Evolutionary conservation across 805 yeast genomes (phyloP), one percentile per base, ranked within the genome.

Genomic region (Scheffersomyces amazonensis): DNA sequence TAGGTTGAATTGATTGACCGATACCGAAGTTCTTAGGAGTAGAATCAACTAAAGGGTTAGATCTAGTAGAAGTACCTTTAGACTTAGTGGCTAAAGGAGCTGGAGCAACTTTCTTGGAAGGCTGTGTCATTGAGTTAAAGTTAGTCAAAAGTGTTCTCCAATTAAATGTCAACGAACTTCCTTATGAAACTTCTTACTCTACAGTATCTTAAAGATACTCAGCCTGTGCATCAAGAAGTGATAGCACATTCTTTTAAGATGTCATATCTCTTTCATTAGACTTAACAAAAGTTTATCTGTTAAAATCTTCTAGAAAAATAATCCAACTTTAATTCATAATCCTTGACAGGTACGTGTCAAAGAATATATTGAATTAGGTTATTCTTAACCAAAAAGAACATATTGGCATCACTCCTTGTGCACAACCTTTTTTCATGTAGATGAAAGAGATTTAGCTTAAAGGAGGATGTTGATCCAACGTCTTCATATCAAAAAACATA

Each of bases 1-100:
- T 88, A 88, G 83, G 96, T 76, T 91, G 98, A 59, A 91, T 62
- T 53, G 83, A 75, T 78, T 91, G 98, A 62, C 99, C 99, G 61
- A 91, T 84, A 75, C 98, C 98, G 66, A 83, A 90, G 77, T 80
- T 83, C 77, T 83, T 84, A 70, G 96, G 95, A 53, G 88, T 78
- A 49, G 95, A 73, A 71, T 86, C 93, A 65, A 87, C 71, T 69
- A 90, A 77, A 59, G 96, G 96, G 80, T 87, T 88, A 47, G 50
- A 48, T 36, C 57, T 47, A 24, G 63, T 41, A 42, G 60, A 48
- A 36, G 61, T 42, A 37, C 59, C 39, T 31, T 51, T 47, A 38
- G 61, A 36, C 58, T 64, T 66, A 42, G 60, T 46, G 48, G 71
- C 71, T 56, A 68, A 66, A 43, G 73, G 72, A 46, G 71, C 70